Conservation (phyloP, 2,329 filamentous ascomycete genomes). For the Botrytis fragariae region DNA sequence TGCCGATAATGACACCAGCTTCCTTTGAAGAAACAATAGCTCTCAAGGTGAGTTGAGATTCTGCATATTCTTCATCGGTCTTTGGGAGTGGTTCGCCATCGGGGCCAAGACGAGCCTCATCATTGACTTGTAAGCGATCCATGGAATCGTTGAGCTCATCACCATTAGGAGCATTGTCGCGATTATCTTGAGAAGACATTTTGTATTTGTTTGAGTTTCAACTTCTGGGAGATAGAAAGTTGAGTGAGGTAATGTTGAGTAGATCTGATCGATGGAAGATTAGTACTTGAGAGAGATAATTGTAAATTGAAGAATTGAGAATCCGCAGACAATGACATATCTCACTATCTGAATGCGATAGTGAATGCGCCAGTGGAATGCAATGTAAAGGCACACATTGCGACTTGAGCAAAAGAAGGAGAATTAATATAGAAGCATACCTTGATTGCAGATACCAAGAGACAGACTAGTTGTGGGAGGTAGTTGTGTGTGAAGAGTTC, state of each 20-base stretch:
- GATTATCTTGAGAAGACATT: slow-evolving; percentile 38
- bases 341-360: slow-evolving; percentile 11
- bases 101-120: slow-evolving; percentile 60
- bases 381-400: not conserved
- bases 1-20: slow-evolving; percentile 98
- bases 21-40: slow-evolving; percentile 99
- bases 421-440: slow-evolving; percentile 6
- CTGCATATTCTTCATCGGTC: slow-evolving; percentile 95
- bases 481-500: slow-evolving; percentile 15
- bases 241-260: not conserved
- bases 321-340: slow-evolving; percentile 11
- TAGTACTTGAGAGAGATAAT: not conserved
- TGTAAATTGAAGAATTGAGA: not conserved
- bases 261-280: slow-evolving; percentile 11
- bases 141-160: slow-evolving; percentile 59
- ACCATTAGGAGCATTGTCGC: slow-evolving; percentile 31
- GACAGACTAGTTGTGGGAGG: slow-evolving; percentile 10
- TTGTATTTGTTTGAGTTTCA: slow-evolving; percentile 20
- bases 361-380: slow-evolving; percentile 17
- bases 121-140: slow-evolving; percentile 65
- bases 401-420: not conserved
- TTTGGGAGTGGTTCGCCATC: slow-evolving; percentile 80
- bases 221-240: not conserved
- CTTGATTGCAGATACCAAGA: slow-evolving; percentile 15
- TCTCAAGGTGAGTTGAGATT: slow-evolving; percentile 87